These are phyloP conservation scores for Phytophthora litchii DNA, from an alignment of 352 stramenopile genomes.

Conservation along the genomic window DNA sequence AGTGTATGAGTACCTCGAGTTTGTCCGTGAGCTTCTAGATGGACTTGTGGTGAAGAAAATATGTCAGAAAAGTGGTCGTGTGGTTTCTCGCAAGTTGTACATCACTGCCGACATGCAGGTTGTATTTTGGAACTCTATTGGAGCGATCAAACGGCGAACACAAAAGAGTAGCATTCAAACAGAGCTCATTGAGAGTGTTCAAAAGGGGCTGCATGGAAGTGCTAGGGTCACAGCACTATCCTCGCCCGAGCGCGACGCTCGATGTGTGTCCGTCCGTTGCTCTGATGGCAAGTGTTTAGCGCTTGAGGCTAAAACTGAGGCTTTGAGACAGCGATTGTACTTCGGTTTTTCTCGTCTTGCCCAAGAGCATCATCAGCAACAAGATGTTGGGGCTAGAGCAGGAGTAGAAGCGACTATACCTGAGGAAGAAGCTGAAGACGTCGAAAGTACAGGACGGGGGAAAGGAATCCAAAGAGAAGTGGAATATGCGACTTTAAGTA, in stretches of 20 bases:
- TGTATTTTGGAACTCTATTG: conserved; percentile 65
- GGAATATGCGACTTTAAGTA: not conserved
- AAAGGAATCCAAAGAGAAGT: conserved; percentile 1
- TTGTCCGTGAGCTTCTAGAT: conserved; percentile 65
- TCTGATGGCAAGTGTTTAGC: conserved; percentile 55
- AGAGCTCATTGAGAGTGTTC: conserved; percentile 49
- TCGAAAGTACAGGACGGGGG: not conserved
- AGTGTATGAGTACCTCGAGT: conserved; percentile 77
- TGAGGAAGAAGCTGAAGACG: conserved; percentile 13
- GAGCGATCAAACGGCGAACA: conserved; percentile 45
- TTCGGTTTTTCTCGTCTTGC: conserved; percentile 57
- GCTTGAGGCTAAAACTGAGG: conserved; percentile 58
- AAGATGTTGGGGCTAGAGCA: not conserved
- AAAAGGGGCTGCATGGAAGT: conserved; percentile 51
- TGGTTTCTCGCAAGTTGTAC: conserved; percentile 66
- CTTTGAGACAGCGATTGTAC: conserved; percentile 49
- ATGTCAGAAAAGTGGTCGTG: conserved; percentile 62
- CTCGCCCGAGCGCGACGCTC: conserved; percentile 13
- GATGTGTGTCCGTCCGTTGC: conserved; percentile 57
- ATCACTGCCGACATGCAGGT: conserved; percentile 52
- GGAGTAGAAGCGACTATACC: not conserved
- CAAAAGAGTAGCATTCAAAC: conserved; percentile 60
- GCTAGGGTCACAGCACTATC: conserved; percentile 13
- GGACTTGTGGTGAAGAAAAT: conserved; percentile 69
- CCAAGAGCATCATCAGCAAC: conserved; percentile 40